These are phyloP conservation scores for Thecaphora thlaspeos DNA, from an alignment of 1,284 basidiomycete genomes.

Conservation along the genomic window DNA sequence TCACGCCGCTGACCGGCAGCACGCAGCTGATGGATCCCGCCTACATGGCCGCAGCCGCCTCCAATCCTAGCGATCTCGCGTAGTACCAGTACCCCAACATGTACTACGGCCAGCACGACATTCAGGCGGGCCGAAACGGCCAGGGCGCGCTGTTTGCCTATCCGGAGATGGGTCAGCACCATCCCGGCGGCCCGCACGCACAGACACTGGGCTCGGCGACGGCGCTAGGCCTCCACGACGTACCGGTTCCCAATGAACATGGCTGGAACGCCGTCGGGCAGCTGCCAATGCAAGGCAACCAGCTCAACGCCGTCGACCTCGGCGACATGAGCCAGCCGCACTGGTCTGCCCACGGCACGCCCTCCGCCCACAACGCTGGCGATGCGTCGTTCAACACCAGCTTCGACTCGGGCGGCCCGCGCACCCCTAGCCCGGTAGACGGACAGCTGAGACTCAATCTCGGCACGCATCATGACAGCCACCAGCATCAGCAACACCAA, in stretches of 20 bases:
- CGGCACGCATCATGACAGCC: background rate
- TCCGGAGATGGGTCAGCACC: background rate
- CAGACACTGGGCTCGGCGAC: background rate
- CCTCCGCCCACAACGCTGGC: background rate
- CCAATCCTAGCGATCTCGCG: background rate
- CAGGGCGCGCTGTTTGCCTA: background rate
- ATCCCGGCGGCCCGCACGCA: background rate
- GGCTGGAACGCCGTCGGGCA: background rate
- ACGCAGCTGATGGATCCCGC: slow-evolving; percentile 7
- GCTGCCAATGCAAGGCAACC: background rate
- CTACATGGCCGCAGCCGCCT: slow-evolving; percentile 7
- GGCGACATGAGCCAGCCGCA: background rate
- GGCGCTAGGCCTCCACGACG: background rate
- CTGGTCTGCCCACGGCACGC: background rate
- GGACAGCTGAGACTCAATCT: background rate
- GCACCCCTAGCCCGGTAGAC: slow-evolving; percentile 4
- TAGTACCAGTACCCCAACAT: background rate
- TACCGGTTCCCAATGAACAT: background rate
- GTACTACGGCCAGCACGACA: background rate
- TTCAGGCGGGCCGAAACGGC: background rate
- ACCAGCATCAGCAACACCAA: background rate
- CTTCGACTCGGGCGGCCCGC: slow-evolving; percentile 8
- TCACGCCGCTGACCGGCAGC: slow-evolving; percentile 7
- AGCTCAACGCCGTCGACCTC: background rate
- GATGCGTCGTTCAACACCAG: slow-evolving; percentile 6